A percentile compares a stretch with the other conserved stretches of the same genome.
Evolutionary conservation across 139 green algal species (phyloP).

Genomic region (Chlorella ohadii): DNA sequence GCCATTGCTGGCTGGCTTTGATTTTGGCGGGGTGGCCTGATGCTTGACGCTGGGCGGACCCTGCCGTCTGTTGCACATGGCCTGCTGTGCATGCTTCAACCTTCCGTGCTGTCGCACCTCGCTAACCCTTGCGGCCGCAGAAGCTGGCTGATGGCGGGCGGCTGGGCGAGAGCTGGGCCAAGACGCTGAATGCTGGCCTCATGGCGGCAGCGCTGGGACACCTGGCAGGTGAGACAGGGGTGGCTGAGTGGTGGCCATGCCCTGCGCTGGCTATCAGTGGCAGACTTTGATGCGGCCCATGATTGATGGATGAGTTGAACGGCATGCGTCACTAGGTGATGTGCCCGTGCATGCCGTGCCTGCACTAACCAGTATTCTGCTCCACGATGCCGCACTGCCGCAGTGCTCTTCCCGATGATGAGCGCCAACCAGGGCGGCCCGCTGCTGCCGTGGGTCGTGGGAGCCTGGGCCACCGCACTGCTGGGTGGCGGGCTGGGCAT

Average conservation of each 20-base stretch:
- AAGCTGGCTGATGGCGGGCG: constrained; percentile 21
- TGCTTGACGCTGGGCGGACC: too few species aligned
- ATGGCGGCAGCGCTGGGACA: constrained; percentile 8
- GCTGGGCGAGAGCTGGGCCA: constrained; percentile 4
- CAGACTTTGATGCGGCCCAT: too few species aligned
- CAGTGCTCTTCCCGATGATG: constrained; percentile 22
- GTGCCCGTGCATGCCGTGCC: neutral
- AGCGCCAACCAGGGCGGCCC: constrained; percentile 26
- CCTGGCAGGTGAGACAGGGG: constrained; percentile 29
- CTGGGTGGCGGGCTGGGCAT: constrained; percentile 6
- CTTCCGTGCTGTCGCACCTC: neutral
- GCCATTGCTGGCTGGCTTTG: neutral
- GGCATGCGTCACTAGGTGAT: too few species aligned
- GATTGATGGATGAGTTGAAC: too few species aligned
- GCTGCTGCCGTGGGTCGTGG: neutral
- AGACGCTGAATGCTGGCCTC: constrained; percentile 32
- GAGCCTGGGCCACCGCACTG: constrained; percentile 21
- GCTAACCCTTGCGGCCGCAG: neutral
- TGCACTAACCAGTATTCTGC: neutral
- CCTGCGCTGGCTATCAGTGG: too few species aligned
- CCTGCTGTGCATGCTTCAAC: too few species aligned
- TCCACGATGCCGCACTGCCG: neutral
- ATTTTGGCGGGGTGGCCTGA: neutral
- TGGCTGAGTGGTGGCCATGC: too few species aligned
- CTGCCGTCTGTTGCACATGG: too few species aligned